phyloP scores from a whole-genome alignment of 1,284 basidiomycete genomes.

The Fomitopsis pinicola region DNA sequence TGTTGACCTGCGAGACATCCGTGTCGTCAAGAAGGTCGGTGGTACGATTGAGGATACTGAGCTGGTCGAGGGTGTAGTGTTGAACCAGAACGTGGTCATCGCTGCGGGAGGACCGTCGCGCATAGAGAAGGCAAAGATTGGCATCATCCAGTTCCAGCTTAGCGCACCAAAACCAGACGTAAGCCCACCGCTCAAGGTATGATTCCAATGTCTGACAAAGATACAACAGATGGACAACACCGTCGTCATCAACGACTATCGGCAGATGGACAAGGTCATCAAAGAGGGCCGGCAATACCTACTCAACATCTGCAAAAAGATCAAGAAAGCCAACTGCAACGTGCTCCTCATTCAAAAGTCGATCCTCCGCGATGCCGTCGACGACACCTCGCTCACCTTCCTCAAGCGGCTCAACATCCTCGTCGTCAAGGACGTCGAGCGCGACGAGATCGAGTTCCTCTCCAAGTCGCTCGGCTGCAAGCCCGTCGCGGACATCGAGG shows the following conservation, averaged over 20 bases:
- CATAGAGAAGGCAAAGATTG: constrained; percentile 99
- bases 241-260: constrained; percentile 98
- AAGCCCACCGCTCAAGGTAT: constrained; percentile 26
- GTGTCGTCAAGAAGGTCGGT: constrained; percentile 97
- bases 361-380: constrained; percentile 97
- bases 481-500: constrained; percentile 96
- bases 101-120: constrained; percentile 91
- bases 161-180: constrained; percentile 98
- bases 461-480: constrained; percentile 94
- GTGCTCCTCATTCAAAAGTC: constrained; percentile 99
- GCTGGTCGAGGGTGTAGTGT: constrained; percentile 91
- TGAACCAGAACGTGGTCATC: constrained; percentile 93
- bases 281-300: constrained; percentile 99
- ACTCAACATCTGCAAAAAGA: constrained; percentile 98
- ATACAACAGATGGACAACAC: constrained; percentile 94
- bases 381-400: constrained; percentile 98
- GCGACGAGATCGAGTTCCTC: constrained; percentile 98
- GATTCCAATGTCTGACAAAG: neutral
- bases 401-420: constrained; percentile 97
- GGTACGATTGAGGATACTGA: constrained; percentile 99
- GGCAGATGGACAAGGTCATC: constrained; percentile 99
- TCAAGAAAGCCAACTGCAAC: constrained; percentile 99
- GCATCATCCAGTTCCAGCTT: constrained; percentile 97
- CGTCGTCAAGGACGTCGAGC: constrained; percentile 96
- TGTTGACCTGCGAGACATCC: constrained; percentile 95